Base-by-base conservation (phyloP, 371 early-diverging fungal genomes). In the Rhizopus microsporus region DNA sequence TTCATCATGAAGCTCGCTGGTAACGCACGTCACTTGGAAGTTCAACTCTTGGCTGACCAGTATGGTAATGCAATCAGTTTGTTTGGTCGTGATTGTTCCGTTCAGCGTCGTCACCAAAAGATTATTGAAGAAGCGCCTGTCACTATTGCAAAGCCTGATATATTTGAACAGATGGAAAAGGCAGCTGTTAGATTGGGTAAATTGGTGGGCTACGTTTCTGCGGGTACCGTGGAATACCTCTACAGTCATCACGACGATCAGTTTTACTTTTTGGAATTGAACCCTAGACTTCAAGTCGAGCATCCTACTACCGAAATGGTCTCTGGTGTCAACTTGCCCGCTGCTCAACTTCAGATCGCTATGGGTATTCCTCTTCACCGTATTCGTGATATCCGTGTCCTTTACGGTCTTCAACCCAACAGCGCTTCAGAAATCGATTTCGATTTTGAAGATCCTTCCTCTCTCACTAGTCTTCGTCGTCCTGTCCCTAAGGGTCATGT, bases 241-340 rank as follows among this genome's bases (percentile, higher is more conserved):
- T 98, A 94, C 80, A 89, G 90, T 56, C 89, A 92, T 43, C 84
- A 83, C 0, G 88, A 88, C 39, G 88, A 92, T 59, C 76, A 91
- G 57, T 97, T 91, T 81, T 98, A 92, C 80, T 99, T 99, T 77
- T 77, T 99, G 57, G 99, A 99, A 79, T 80, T 98, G 51, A 99
- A 99, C 81, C 96, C 99, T 34, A 84, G 99, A 60, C 76, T 99
- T 62, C 99, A 99, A 78, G 99, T 99, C 30, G 99, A 99, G 83
- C 99, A 99, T 82, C 98, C 99, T 48, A 96, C 95, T 29, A 98
- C 99, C 13, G 99, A 99, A 75, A 95, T 98, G 89, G 94, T 97
- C 33, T 94, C 96, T 35, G 97, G 97, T 45, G 96, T 97, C 69
- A 96, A 99, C 69, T 77, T 99, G 52, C 98, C 98, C 6, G 98